Evolutionary conservation across 2,329 filamentous ascomycete species (phyloP).

Genomic region (Aspergillus ustus): DNA sequence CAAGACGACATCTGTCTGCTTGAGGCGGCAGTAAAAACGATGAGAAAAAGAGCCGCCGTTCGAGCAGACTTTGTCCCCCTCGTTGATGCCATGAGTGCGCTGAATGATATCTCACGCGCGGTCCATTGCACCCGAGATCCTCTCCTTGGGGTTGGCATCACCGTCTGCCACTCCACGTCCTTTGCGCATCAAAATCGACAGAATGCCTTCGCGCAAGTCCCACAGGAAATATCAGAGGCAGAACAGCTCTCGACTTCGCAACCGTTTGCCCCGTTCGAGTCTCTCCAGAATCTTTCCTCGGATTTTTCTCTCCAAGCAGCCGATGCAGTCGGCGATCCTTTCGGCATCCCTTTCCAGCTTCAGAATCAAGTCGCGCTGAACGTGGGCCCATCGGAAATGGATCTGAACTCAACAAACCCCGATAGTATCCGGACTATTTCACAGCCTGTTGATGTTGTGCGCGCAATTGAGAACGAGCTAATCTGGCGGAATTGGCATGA

Average conservation of each 20-base stretch:
- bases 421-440: not conserved
- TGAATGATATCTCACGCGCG: constrained; percentile 12
- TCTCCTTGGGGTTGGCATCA: not conserved
- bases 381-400: not conserved
- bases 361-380: not conserved
- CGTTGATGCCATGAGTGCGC: constrained; percentile 3
- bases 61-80: constrained; percentile 12
- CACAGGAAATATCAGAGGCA: not conserved
- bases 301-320: not conserved
- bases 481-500: constrained; percentile 14
- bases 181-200: not conserved
- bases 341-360: constrained; percentile 11
- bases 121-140: not conserved
- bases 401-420: not conserved
- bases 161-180: not conserved
- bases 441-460: constrained; percentile 8
- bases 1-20: constrained; percentile 1
- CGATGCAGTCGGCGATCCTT: not conserved
- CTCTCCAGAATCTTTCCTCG: not conserved
- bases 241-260: not conserved
- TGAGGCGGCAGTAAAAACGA: not conserved
- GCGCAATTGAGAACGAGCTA: constrained; percentile 8
- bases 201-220: not conserved
- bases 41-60: not conserved
- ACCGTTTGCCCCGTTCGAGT: not conserved